These are phyloP conservation scores for Circinella minor DNA, from an alignment of 371 early-diverging fungal genomes.

Conservation along the genomic window DNA sequence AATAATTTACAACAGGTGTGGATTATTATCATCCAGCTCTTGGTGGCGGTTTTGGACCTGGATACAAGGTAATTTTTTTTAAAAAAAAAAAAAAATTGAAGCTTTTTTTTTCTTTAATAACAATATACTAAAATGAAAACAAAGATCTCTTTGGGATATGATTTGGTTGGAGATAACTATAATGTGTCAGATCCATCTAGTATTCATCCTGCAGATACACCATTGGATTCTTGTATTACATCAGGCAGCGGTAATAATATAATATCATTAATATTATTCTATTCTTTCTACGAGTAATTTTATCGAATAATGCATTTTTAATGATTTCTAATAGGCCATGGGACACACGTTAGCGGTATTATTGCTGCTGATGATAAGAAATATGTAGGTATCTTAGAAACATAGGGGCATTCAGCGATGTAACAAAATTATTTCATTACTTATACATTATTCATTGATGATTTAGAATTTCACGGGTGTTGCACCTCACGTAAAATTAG, in stretches of 20 bases:
- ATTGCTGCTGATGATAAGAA: constrained; percentile 57
- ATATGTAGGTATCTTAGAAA: constrained; percentile 24
- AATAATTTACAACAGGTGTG: constrained; percentile 49
- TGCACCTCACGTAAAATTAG: constrained; percentile 67
- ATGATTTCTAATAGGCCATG: constrained; percentile 40
- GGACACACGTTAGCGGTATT: constrained; percentile 72
- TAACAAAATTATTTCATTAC: background rate
- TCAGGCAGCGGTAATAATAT: no score
- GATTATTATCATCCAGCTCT: constrained; percentile 71
- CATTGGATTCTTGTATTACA: constrained; percentile 14
- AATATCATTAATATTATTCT: no score
- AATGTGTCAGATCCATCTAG: constrained; percentile 10
- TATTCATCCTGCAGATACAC: constrained; percentile 8
- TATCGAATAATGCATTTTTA: background rate
- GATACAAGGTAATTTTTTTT: constrained; percentile 15
- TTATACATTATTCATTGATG: background rate
- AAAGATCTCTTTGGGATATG: constrained; percentile 50
- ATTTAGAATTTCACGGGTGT: constrained; percentile 61
- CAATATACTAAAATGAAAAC: background rate
- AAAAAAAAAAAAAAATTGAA: background rate
- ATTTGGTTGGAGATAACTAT: constrained; percentile 55
- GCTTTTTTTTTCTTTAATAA: background rate
- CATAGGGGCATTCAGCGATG: background rate
- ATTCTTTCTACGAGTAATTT: no score
- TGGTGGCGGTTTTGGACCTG: constrained; percentile 63